Base-by-base conservation (phyloP, 2,329 filamentous ascomycete genomes). In the Venturia pyrina region DNA sequence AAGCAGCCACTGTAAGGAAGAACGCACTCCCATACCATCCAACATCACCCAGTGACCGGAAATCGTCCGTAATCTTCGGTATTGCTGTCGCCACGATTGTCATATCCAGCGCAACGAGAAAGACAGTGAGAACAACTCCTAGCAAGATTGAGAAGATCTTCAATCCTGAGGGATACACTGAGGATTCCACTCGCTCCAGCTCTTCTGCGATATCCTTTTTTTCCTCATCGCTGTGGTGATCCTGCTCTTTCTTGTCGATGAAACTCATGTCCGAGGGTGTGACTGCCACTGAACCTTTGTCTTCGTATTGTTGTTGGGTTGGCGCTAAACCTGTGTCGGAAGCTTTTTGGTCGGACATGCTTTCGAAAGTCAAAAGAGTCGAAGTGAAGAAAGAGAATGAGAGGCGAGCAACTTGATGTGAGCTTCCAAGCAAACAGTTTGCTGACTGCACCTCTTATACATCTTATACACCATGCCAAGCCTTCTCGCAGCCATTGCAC, bases 1-100 rank as follows among this genome's bases (percentile, higher is more conserved):
- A 78, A 1, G 76, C 72, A 8, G 75, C 75, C 24, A 62, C 13
- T 13, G 64, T 62, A 1, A 66, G 72, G 67, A 79, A 75, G 70
- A 79, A 82, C 1, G 77, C 74, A 11, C 69, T 72, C 10, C 69
- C 75, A 63, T 75, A 77, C 75, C 77, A 76, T 41, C 72, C 71
- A 43, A 76, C 72, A 53, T 77, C 72, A 28, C 68, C 69, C 21
- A 77, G 72, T 34, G 70, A 71, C 11, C 74, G 68, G 63, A 78
- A 78, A n/a, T 75, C 68, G 3, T 71, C 69, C 1, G 76, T 75
- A 19, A 78, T 78, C 7, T 65, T 64, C 1, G 76, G 76, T 17
- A 78, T 73, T 8, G 75, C 76, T 1, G 73, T 76, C 3, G 73
- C 71, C 62, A 78, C 70, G 13, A 77, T 77, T 2, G 74, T 74